A percentile compares a stretch with the other conserved stretches of the same genome.
Conservation (phyloP, 2,329 filamentous ascomycete species). For the Nigrospora sphaerica region DNA sequence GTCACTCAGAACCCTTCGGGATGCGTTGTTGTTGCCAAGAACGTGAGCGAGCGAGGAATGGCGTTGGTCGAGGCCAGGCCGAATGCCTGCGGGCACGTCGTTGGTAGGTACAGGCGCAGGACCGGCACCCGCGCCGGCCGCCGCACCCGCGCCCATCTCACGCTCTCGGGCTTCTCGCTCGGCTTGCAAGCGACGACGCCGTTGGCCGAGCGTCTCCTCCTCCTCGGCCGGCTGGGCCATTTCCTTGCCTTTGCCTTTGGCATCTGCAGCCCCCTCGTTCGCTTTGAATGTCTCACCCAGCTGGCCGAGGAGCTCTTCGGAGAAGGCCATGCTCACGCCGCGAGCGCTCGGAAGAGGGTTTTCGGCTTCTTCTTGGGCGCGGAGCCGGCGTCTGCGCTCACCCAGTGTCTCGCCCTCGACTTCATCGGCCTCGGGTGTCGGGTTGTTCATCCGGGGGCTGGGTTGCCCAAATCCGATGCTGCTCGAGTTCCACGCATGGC, state of each 20-base stretch:
- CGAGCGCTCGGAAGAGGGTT: conserved; percentile 43
- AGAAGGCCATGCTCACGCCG: conserved; percentile 60
- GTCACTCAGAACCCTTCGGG: conserved; percentile 26
- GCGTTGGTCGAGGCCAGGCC: conserved; percentile 35
- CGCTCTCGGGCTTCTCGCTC: conserved; percentile 57
- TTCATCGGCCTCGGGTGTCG: conserved; percentile 37
- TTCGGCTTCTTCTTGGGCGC: conserved; percentile 42
- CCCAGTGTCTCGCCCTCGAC: conserved; percentile 60
- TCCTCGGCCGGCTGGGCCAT: conserved; percentile 35
- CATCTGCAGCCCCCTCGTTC: conserved; percentile 24
- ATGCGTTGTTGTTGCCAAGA: conserved; percentile 36
- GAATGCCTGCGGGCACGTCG: conserved; percentile 5
- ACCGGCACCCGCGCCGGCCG: conserved; percentile 9
- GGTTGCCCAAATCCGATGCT: conserved; percentile 12
- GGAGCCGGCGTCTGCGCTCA: conserved; percentile 58
- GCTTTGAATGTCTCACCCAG: conserved; percentile 45
- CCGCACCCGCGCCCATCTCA: conserved; percentile 36
- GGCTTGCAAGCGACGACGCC: conserved; percentile 65
- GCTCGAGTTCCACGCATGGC: conserved; percentile 9
- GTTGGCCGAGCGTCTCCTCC: conserved; percentile 74
- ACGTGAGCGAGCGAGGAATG: conserved; percentile 49
- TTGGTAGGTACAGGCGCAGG: neutral
- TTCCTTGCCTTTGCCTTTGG: conserved; percentile 21
- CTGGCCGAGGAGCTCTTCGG: conserved; percentile 60
- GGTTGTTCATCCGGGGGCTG: conserved; percentile 21